Percentiles rank a stretch among this genome's conserved stretches.
phyloP scores from a whole-genome alignment of 805 yeast species.

The Kluyveromyces siamensis region DNA sequence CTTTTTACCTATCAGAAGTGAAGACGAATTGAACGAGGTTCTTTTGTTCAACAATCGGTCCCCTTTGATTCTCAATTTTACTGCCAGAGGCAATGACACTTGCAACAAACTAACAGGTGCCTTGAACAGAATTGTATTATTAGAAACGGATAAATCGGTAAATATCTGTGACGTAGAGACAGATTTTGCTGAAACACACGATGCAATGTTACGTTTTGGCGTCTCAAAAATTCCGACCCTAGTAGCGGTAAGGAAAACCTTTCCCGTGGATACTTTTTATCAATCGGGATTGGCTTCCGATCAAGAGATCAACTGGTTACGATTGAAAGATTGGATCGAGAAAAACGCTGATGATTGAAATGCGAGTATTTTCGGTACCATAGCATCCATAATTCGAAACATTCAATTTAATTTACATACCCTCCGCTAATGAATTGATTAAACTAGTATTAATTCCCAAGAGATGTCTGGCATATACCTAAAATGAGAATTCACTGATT shows the following conservation, averaged over 20 bases:
- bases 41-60: constrained; percentile 38
- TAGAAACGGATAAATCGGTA: constrained; percentile 41
- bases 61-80: constrained; percentile 66
- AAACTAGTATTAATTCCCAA: too few relatives aligned
- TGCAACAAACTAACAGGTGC: constrained; percentile 57
- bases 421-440: too few relatives aligned
- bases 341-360: constrained; percentile 27
- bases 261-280: constrained; percentile 38
- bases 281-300: constrained; percentile 14
- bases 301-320: constrained; percentile 36
- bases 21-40: constrained; percentile 49
- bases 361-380: background rate
- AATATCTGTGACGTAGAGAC: constrained; percentile 65
- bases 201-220: constrained; percentile 47
- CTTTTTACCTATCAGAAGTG: constrained; percentile 45
- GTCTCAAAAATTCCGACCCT: constrained; percentile 54
- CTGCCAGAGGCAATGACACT: constrained; percentile 51
- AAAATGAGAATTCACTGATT: too few relatives aligned
- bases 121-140: constrained; percentile 42
- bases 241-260: constrained; percentile 57
- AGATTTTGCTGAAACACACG: constrained; percentile 56
- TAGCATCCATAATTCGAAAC: too few relatives aligned
- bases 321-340: constrained; percentile 37
- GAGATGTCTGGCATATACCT: too few relatives aligned
- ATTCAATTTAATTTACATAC: too few relatives aligned